phyloP scores from a whole-genome alignment of 1,284 basidiomycete species.

The Taiwanofungus camphoratus region DNA sequence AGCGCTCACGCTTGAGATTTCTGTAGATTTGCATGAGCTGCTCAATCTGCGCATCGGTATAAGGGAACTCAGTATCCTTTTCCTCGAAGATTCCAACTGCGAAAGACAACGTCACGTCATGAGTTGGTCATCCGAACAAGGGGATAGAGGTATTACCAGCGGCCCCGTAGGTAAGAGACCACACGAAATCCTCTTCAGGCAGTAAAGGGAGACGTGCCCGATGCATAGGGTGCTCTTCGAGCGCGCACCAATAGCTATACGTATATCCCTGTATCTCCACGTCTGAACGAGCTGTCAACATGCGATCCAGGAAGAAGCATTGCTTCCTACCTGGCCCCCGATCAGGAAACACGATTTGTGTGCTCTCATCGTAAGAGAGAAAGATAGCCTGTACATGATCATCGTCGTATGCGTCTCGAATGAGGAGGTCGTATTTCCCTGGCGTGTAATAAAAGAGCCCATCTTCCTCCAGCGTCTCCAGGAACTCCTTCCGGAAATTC shows the following conservation, averaged over 20 bases:
- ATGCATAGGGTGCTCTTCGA: slow-evolving; percentile 1
- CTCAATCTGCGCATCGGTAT: slow-evolving; percentile 14
- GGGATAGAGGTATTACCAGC: not conserved
- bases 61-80: slow-evolving; percentile 16
- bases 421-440: not conserved
- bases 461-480: not conserved
- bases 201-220: not conserved
- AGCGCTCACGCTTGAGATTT: slow-evolving; percentile 13
- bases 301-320: not conserved
- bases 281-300: not conserved
- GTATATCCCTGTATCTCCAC: not conserved
- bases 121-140: not conserved
- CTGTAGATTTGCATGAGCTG: slow-evolving; percentile 16
- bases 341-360: not conserved
- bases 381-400: not conserved
- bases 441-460: not conserved
- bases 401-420: not conserved
- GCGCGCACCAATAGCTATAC: not conserved
- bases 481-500: not conserved
- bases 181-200: slow-evolving; percentile 1
- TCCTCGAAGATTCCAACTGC: slow-evolving; percentile 15
- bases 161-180: slow-evolving; percentile 3
- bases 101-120: not conserved
- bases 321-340: not conserved
- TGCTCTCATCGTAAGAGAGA: not conserved